Conservation (phyloP, 371 early-diverging fungal genomes). For the Choanephora cucurbitarum region DNA sequence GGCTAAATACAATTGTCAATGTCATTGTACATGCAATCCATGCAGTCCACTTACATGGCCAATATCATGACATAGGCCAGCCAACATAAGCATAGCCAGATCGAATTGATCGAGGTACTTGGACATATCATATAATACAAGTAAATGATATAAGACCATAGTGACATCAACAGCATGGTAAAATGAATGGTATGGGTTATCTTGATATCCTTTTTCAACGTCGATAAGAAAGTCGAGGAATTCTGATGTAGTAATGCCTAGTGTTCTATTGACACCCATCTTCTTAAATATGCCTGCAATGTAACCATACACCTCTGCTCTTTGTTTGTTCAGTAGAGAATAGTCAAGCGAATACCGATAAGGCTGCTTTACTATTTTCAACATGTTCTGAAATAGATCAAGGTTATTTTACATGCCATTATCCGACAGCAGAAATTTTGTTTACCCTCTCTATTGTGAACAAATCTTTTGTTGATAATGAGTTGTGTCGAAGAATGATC, state of each 20-base stretch:
- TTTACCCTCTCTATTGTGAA: conserved; percentile 28
- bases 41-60: conserved; percentile 75
- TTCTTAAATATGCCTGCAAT: conserved; percentile 70
- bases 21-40: neutral
- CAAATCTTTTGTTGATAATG: conserved; percentile 17
- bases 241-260: conserved; percentile 59
- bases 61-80: conserved; percentile 87
- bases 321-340: conserved; percentile 67
- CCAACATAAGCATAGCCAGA: conserved; percentile 71
- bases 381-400: conserved; percentile 29
- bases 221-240: conserved; percentile 82
- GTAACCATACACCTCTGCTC: conserved; percentile 68
- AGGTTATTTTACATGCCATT: neutral
- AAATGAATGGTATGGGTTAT: conserved; percentile 88
- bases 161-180: conserved; percentile 88
- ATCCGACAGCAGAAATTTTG: no score
- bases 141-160: conserved; percentile 74
- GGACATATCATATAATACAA: conserved; percentile 60
- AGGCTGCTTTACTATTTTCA: conserved; percentile 24
- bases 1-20: conserved; percentile 56
- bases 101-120: conserved; percentile 68
- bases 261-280: conserved; percentile 54
- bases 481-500: conserved; percentile 25
- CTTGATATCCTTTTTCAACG: conserved; percentile 73
- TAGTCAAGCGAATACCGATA: conserved; percentile 54